Evolutionary conservation across 169 alveolate genomes (phyloP).

Genomic region (Plasmodium cynomolgi): DNA sequence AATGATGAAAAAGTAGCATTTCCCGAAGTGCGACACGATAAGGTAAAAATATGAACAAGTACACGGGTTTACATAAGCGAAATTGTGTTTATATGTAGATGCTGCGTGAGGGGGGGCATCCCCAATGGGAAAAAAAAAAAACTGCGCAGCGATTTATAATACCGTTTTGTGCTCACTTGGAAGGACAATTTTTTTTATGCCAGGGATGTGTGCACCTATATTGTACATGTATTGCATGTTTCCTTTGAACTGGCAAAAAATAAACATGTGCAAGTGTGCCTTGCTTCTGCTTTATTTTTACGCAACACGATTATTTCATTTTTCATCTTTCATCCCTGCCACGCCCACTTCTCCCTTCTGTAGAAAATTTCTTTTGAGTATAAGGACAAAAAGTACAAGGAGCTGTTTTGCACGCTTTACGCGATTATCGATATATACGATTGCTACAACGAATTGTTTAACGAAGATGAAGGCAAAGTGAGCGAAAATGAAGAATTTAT

Average conservation of each 20-base stretch:
- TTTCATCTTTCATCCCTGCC: neutral
- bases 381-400: constrained; percentile 43
- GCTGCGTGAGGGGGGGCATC: neutral
- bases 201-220: neutral
- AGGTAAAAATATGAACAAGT: constrained; percentile 24
- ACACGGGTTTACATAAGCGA: neutral
- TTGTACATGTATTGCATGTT: neutral
- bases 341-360: neutral
- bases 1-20: constrained; percentile 18
- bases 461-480: constrained; percentile 62
- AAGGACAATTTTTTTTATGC: neutral
- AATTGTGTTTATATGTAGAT: neutral
- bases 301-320: neutral
- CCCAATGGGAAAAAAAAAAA: neutral
- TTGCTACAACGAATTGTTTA: constrained; percentile 38
- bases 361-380: constrained; percentile 33
- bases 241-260: neutral
- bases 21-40: constrained; percentile 26
- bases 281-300: neutral
- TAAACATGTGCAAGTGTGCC: neutral
- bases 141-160: neutral
- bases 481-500: constrained; percentile 71
- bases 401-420: constrained; percentile 51
- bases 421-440: constrained; percentile 44
- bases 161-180: neutral